Evolutionary conservation across 495 filamentous ascomycete species (phyloP).

Genomic region (Entonaema liquescens): DNA sequence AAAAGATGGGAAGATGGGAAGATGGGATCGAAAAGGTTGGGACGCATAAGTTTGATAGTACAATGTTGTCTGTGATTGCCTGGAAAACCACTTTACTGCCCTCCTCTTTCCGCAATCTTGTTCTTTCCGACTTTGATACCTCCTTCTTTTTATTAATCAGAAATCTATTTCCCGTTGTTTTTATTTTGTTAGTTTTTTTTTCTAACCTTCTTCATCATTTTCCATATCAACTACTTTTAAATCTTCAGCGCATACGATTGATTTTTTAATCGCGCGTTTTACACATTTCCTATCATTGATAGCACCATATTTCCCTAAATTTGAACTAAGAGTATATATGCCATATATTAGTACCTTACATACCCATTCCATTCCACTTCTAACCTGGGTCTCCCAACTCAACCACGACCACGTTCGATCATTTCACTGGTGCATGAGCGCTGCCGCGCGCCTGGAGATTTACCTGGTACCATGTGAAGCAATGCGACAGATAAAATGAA

Average conservation of each 20-base stretch:
- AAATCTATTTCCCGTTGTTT: background rate
- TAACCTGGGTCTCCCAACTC: slow-evolving; percentile 17
- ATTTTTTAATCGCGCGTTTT: background rate
- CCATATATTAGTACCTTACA: slow-evolving; percentile 1
- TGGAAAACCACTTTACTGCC: background rate
- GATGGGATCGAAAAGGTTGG: slow-evolving; percentile 27
- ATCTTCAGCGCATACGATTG: background rate
- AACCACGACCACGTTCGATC: slow-evolving; percentile 33
- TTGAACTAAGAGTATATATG: slow-evolving; percentile 10
- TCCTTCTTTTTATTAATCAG: background rate
- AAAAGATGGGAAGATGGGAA: background rate
- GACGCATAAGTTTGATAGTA: slow-evolving; percentile 38
- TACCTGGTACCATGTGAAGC: slow-evolving; percentile 16
- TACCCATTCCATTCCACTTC: background rate
- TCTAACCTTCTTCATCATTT: background rate
- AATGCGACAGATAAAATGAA: background rate
- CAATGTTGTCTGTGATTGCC: slow-evolving; percentile 1
- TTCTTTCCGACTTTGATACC: background rate
- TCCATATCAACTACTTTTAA: background rate
- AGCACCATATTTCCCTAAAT: background rate
- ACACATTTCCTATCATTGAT: background rate
- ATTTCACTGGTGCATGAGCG: slow-evolving; percentile 38
- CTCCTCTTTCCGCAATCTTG: background rate
- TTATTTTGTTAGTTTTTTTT: background rate
- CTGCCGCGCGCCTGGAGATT: slow-evolving; percentile 35